Base-by-base conservation (phyloP, 1,284 basidiomycete species). In the Apiotrichum porosum region DNA sequence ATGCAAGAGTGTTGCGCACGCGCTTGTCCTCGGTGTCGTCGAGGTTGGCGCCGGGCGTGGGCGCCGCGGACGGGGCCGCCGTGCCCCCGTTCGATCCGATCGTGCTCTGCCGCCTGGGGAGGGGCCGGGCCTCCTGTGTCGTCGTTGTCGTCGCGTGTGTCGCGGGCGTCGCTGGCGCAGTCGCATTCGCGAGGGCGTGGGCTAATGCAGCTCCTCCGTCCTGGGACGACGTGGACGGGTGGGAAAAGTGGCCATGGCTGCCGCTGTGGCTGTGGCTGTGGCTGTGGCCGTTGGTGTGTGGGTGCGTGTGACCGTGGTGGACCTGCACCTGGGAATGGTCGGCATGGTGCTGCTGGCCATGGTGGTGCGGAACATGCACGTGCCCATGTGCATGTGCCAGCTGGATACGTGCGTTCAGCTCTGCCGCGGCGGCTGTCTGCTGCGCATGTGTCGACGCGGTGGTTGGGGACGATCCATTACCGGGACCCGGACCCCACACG, bases 21-120 rank as follows among this genome's bases (percentile, higher is more conserved):
- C 63, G 51, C 48, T 65, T 65, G 32, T 65, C 61, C 44, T 65
- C 63, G 2, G 37, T 36, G 35, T 65, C 63, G 22, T 56, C 54
- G 14, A 10, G 30, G 6, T 8, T 26, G 12, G 37, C 6, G 12
- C 36, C 21, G 21, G 41, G 41, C 10, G 41, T 42, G 9, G 28
- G 40, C 4, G 40, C 40, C 15, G 41, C n/a, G 18, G 34, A 22
- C 34, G 34, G 18, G 34, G 34, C 13, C 34, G 34, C 17, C 18
- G 34, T 36, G n/a, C n/a, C 18, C 17, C 18, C 19, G 34, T 36
- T 17, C 34, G 34, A 6, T 18, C 12, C 13, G 34, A 4, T 2
- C 34, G 34, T 22, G 34, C 18, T 17, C 34, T 36, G 15, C 21
- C 34, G 6, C 4, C 18, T 10, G 17, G 15, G 5, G 31, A 32